Base-by-base conservation (phyloP, 176 grass and related monocot genomes). In the Thalia dealbata region DNA sequence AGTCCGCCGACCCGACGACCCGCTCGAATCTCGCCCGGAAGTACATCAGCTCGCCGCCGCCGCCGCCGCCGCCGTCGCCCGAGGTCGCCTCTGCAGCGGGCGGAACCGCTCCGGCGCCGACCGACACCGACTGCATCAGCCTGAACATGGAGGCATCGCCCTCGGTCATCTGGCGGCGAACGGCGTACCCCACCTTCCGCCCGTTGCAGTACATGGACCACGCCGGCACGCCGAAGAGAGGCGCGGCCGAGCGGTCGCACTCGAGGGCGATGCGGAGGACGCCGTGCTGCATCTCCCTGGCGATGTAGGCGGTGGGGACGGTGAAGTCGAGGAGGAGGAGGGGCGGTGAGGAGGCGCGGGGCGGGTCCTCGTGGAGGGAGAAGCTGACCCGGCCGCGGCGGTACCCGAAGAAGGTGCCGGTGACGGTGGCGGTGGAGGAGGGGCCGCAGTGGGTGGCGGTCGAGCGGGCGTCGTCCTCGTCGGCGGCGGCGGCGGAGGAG, bases 181-280 rank as follows among this genome's bases (percentile, higher is more conserved):
- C 80, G 21, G 91, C 87, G 73, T 62, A 85, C 41, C 91, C 91
- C 9, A 86, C 84, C 84, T 95, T 95, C 61, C 64, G 78, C 5
- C 91, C 91, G 75, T 95, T 95, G 84, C 87, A 95, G 91, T 87
- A 95, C 91, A 90, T 90, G 61, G 87, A 82, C 91, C 91, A 95
- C 29, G 26, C 27, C 11, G 68, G 74, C 77, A 82, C 79, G 75
- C 75, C 70, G 63, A 95, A 69, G 78, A 87, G 82, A 3, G 42
- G n/a, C 27, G 12, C 16, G 5, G 41, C 19, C 7, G 7, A 18
- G 23, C n/a, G 52, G 67, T 78, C 69, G 14, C 84, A 73, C 66
- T 90, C 91, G 0, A 88, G 82, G 0, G 86, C 82, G 78, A 95
- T 90, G 62, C 84, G 84, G 26, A 84, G 81, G 18, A 86, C 74